Percentiles rank a stretch among this genome's conserved stretches.
Evolutionary conservation across 345 rosid genomes (phyloP).

Genomic region (Eucalyptus microcorys): DNA sequence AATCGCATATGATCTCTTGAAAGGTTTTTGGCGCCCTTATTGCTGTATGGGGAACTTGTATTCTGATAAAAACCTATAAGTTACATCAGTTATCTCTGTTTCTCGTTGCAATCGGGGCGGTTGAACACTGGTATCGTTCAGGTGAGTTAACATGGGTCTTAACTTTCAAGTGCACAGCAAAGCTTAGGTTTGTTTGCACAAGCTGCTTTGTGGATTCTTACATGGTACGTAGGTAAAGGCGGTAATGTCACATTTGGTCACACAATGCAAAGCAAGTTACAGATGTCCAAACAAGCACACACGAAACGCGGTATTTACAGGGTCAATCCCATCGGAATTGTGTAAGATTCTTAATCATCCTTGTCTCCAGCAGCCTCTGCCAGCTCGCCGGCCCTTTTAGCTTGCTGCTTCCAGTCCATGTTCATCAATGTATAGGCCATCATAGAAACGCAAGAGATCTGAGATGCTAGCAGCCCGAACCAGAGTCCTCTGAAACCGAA

Average conservation of each 20-base stretch:
- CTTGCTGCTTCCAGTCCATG: slow-evolving; percentile 18
- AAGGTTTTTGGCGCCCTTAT: background rate
- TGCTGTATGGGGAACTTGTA: background rate
- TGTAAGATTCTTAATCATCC: background rate
- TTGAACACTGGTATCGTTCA: background rate
- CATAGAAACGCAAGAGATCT: slow-evolving; percentile 10
- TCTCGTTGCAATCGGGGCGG: background rate
- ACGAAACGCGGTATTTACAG: background rate
- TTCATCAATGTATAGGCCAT: slow-evolving; percentile 8
- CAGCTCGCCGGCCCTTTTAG: slow-evolving; percentile 11
- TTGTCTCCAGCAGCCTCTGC: background rate
- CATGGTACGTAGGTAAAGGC: background rate
- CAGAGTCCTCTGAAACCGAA: background rate
- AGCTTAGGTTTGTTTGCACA: background rate
- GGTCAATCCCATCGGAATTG: too few relatives aligned
- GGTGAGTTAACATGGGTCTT: background rate
- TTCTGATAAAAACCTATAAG: background rate
- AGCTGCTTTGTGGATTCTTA: background rate
- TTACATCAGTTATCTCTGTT: background rate
- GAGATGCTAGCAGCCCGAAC: slow-evolving; percentile 11
- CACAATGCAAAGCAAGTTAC: background rate
- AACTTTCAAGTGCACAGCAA: background rate
- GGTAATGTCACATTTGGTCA: background rate
- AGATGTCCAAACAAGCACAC: background rate
- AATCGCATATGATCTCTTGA: background rate